Base-by-base conservation (phyloP, 2,329 filamentous ascomycete species). In the Orbilia blumenaviensis region DNA sequence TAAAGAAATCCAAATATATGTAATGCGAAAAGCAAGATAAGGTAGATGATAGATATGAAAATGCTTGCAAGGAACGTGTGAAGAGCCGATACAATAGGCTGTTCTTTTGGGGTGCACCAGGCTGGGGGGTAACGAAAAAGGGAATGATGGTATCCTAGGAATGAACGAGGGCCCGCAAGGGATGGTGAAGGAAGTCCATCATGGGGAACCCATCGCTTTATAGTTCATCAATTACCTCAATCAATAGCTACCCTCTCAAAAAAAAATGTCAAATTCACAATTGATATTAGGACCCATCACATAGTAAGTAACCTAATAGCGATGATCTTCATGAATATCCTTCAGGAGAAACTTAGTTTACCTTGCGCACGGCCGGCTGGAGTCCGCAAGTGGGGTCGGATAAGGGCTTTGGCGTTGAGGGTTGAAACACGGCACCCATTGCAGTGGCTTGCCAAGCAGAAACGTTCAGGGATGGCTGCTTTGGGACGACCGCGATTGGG, bases 91-190 rank as follows among this genome's bases (percentile, higher is more conserved):
- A 46, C 52, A 68, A 61, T 36, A 48, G 64, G 64, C 64, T 32
- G 50, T 54, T 54, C 50, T 54, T 16, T 9, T 54, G 29, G 29
- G 41, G 46, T 67, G 52, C 50, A 62, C 66, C 66, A 71, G 66
- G 54, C 66, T 60, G 56, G 66, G 44, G 34, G 52, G 48, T 50
- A 50, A 27, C 34, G 41, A 60, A 34, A 56, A 61, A 63, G 42
- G 42, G 46, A 58, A 56, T 18, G 61, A 54, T 41, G 36, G 56
- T 71, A 63, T 71, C 46, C 52, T 63, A 36, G 66, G 66, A 71
- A 71, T 41, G 66, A 56, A 48, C 34, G 50, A 68, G 36, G 23
- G 54, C 21, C 66, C 56, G 8, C 34, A 29, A 56, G 46, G 66
- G 46, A 56, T 71, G 46, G 25, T 27, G 16, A 25, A 18, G 10